Conservation (phyloP, 1,284 basidiomycete species). For the Apiotrichum gracile region DNA sequence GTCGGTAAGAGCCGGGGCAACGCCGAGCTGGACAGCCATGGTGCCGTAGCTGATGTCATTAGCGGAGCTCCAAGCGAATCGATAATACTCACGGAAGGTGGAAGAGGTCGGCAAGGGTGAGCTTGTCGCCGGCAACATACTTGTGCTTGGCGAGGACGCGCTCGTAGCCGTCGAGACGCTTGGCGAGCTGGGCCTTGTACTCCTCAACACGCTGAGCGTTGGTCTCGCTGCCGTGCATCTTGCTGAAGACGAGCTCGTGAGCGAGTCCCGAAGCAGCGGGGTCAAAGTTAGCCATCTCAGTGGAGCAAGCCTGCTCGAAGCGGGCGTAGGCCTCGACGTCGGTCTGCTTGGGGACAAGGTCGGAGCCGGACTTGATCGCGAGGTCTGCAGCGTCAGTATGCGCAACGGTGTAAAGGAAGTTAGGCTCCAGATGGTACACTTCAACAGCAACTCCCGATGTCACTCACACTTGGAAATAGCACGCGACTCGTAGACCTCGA, state of each 20-base stretch:
- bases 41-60: not conserved
- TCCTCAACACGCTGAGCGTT: slow-evolving; percentile 41
- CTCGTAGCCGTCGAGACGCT: slow-evolving; percentile 54
- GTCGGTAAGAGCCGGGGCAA: slow-evolving; percentile 22
- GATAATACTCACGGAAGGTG: slow-evolving; percentile 51
- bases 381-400: slow-evolving; percentile 17
- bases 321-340: slow-evolving; percentile 48
- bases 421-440: not conserved
- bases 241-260: slow-evolving; percentile 48
- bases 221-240: slow-evolving; percentile 20
- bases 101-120: slow-evolving; percentile 57
- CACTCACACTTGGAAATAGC: slow-evolving; percentile 53
- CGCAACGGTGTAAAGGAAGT: slow-evolving; percentile 20
- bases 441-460: not conserved
- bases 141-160: slow-evolving; percentile 53
- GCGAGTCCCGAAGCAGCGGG: slow-evolving; percentile 47
- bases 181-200: slow-evolving; percentile 37
- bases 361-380: slow-evolving; percentile 17
- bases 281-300: slow-evolving; percentile 56
- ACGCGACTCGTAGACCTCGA: slow-evolving; percentile 52
- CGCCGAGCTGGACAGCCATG: slow-evolving; percentile 9
- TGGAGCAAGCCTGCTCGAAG: slow-evolving; percentile 56
- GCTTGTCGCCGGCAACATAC: slow-evolving; percentile 53
- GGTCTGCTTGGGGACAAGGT: slow-evolving; percentile 32
- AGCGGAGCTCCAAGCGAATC: not conserved